Percentiles rank a stretch among this genome's conserved stretches.
Evolutionary conservation across 2,329 filamentous ascomycete species (phyloP).

Genomic region (Stagonosporopsis cucurbitacearum): DNA sequence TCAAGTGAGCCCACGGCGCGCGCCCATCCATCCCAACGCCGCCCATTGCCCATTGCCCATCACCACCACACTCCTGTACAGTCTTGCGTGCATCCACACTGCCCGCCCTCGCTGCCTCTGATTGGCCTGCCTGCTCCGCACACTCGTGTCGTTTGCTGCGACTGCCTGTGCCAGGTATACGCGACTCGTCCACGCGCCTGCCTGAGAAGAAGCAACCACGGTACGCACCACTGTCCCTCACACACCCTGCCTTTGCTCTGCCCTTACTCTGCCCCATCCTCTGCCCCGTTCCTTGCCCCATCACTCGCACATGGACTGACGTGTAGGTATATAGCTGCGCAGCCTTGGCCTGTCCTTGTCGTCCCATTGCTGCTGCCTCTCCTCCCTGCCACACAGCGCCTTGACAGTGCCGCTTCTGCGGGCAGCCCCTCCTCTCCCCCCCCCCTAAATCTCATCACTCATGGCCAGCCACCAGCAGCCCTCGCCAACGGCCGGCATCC

Average conservation of each 20-base stretch:
- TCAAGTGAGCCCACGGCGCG: constrained; percentile 26
- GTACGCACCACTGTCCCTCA: constrained; percentile 16
- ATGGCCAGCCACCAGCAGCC: constrained; percentile 79
- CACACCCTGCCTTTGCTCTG: constrained; percentile 1
- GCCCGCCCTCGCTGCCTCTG: constrained; percentile 3
- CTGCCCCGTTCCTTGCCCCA: too few relatives aligned
- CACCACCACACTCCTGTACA: constrained; percentile 17
- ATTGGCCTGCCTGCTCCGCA: constrained; percentile 27
- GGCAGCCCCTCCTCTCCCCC: not conserved
- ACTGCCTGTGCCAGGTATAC: constrained; percentile 33
- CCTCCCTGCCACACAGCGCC: constrained; percentile 18
- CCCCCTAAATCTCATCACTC: constrained; percentile 9
- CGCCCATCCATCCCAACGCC: constrained; percentile 22
- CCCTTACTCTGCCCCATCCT: too few relatives aligned
- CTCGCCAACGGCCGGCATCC: constrained; percentile 78
- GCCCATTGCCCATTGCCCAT: constrained; percentile 20
- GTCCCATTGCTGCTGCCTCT: constrained; percentile 10
- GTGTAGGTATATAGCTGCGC: not conserved
- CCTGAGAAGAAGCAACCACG: constrained; percentile 23
- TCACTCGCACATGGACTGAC: not conserved
- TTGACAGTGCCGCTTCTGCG: constrained; percentile 6
- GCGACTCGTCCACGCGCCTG: constrained; percentile 25
- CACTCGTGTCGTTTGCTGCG: constrained; percentile 35
- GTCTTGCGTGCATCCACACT: constrained; percentile 9
- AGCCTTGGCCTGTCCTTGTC: not conserved